Evolutionary conservation across 371 early-diverging fungal species (phyloP).

Genomic region (Mortierella sp.): DNA sequence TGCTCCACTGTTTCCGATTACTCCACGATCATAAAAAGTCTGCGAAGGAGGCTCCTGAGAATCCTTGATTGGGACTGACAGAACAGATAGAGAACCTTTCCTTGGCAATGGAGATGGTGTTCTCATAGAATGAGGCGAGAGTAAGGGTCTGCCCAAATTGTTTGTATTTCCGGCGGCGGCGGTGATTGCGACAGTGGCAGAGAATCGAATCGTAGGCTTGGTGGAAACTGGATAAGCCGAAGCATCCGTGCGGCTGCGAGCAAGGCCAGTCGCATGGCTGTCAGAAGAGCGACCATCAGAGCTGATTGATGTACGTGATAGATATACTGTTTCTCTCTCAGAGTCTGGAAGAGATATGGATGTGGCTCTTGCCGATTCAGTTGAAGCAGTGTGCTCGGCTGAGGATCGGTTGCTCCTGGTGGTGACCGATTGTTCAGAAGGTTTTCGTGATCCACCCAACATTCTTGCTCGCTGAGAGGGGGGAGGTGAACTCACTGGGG

Average conservation of each 20-base stretch:
- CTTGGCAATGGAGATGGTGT: conserved; percentile 4
- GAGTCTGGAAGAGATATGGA: neutral
- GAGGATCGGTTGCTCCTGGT: conserved; percentile 1
- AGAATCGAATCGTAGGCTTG: neutral
- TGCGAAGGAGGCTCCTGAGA: neutral
- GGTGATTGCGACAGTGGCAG: no score
- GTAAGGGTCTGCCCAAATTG: neutral
- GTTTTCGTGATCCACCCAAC: neutral
- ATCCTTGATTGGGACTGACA: conserved; percentile 7
- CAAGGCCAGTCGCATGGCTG: neutral
- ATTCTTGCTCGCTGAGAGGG: neutral
- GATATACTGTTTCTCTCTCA: neutral
- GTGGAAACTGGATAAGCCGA: no score
- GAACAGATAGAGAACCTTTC: conserved; percentile 8
- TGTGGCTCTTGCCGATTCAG: neutral
- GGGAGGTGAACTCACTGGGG: neutral
- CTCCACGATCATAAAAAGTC: neutral
- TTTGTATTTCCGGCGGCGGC: neutral
- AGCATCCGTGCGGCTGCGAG: neutral
- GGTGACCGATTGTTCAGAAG: conserved; percentile 3
- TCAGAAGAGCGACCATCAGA: neutral
- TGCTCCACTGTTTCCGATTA: neutral
- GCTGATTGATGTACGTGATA: neutral
- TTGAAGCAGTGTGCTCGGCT: neutral
- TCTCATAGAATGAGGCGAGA: neutral